phyloP scores from a whole-genome alignment of 805 yeast genomes.

The Wickerhamiella spandovensis region DNA sequence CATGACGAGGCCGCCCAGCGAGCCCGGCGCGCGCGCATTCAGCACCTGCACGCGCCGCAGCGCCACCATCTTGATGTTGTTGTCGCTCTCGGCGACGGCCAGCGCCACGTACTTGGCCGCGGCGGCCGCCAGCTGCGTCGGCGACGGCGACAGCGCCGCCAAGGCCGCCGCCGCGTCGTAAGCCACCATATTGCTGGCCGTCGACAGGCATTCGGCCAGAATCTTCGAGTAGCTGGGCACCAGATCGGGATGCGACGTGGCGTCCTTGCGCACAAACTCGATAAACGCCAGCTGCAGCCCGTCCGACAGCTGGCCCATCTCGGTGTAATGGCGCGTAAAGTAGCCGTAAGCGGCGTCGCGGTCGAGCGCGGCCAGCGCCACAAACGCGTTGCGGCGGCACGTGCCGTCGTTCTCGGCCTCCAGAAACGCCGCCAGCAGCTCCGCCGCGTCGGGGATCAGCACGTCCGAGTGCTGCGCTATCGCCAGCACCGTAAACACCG shows the following conservation, averaged over 20 bases:
- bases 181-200: conserved; percentile 39
- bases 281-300: conserved; percentile 77
- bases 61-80: conserved; percentile 85
- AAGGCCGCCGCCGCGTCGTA: conserved; percentile 87
- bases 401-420: conserved; percentile 80
- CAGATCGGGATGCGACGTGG: conserved; percentile 47
- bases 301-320: conserved; percentile 59
- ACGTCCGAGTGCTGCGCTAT: conserved; percentile 74
- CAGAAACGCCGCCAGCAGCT: conserved; percentile 58
- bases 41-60: conserved; percentile 73
- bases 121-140: conserved; percentile 58
- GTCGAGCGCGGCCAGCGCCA: conserved; percentile 68
- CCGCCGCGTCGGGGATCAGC: conserved; percentile 92
- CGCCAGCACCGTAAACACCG: conserved; percentile 78
- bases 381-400: conserved; percentile 90
- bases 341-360: conserved; percentile 75
- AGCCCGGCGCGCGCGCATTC: conserved; percentile 62
- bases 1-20: conserved; percentile 67
- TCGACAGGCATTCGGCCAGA: conserved; percentile 56
- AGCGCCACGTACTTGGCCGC: conserved; percentile 78
- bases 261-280: conserved; percentile 81
- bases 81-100: conserved; percentile 87
- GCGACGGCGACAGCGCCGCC: conserved; percentile 41
- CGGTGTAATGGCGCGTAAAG: conserved; percentile 53
- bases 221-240: conserved; percentile 59